Evolutionary conservation across 2,329 filamentous ascomycete genomes (phyloP), one percentile per base, ranked within the genome.

Genomic region (Ophiostoma sp.): DNA sequence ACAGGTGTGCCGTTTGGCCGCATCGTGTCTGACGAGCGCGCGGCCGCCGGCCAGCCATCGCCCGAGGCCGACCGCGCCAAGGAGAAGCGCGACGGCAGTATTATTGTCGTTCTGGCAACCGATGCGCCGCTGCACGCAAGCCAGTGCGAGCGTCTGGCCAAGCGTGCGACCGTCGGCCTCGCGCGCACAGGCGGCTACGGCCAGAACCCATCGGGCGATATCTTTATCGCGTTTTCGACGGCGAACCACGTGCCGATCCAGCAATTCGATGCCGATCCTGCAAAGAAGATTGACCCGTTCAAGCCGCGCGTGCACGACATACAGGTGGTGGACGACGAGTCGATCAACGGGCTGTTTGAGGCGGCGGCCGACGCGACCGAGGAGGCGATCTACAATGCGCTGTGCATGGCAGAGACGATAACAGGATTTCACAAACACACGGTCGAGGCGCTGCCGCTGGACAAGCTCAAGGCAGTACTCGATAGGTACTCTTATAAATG

Each of bases 151-250:
- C 72, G 75, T 42, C 70, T 77, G 8, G 76, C 76, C 14, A 75
- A 73, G 70, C 68, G 75, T 27, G 73, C 86, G 0, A 87, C 86
- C 0, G 82, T 89, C 1, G 87, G 88, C 0, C 75, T 90, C 0
- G 79, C 83, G 5, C 80, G 83, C 68, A 86, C 88, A 0, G 87
- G 87, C 2, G 80, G 81, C 60, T 89, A 89, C 71, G 81, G 67
- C 41, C 49, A 68, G 27, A 65, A 68, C 67, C 63, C 67, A 81
- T 11, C 89, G 85, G 88, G 87, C 0, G 87, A 90, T 70, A 85
- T 90, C 69, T 89, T 89, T 74, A 78, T 90, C 2, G 87, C 87
- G 4, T 85, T 90, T 69, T 89, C 86, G 7, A 90, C 87, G 0
- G 87, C 80, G 5, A 85, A 83, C 69, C 78, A 79, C 60, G 76